Conservation (phyloP, 345 rosid species). For the Citrus reticulata region DNA sequence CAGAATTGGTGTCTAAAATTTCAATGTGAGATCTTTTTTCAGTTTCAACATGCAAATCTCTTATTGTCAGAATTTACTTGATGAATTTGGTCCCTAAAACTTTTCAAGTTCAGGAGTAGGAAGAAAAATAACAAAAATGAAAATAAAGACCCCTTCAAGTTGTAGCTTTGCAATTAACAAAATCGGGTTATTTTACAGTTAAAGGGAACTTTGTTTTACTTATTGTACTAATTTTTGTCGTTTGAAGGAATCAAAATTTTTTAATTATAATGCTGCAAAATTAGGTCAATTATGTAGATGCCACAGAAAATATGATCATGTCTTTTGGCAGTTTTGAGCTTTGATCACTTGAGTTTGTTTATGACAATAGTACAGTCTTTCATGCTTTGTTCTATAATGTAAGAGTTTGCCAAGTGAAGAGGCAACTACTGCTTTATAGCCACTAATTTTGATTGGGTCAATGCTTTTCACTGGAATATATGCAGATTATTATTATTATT, state of each 20-base stretch:
- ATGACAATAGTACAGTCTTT: background rate
- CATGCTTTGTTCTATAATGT: background rate
- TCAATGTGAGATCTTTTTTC: background rate
- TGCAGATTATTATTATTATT: background rate
- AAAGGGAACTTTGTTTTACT: background rate
- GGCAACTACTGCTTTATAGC: background rate
- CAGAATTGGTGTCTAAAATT: background rate
- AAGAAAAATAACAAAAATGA: too few species aligned
- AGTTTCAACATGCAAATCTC: background rate
- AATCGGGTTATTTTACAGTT: background rate
- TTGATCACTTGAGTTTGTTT: background rate
- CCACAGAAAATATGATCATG: background rate
- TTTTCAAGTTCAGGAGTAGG: too few species aligned
- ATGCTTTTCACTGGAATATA: background rate
- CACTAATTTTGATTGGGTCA: background rate
- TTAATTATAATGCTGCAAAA: background rate
- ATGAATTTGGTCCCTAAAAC: background rate
- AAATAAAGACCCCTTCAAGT: background rate
- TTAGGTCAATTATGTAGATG: background rate
- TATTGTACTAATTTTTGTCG: background rate
- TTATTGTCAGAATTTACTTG: background rate
- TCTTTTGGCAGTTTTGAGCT: background rate
- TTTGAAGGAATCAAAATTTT: background rate
- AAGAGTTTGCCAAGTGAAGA: background rate
- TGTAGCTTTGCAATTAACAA: background rate